Evolutionary conservation across 2,329 filamentous ascomycete genomes (phyloP).

Genomic region (Xylariomycetidae sp.): DNA sequence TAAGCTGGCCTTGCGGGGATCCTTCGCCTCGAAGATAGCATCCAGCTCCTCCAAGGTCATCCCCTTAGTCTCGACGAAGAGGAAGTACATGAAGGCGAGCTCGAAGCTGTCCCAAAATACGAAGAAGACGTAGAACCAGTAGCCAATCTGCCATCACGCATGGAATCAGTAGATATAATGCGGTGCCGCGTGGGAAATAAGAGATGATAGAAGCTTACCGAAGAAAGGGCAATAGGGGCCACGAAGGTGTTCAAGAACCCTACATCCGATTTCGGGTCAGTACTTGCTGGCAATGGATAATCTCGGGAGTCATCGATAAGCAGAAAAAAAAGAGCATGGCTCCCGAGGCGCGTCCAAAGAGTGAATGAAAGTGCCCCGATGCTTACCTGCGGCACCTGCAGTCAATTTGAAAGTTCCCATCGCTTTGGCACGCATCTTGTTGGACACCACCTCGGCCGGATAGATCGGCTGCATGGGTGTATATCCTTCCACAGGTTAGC

Average conservation of each 20-base stretch:
- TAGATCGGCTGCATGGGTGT: conserved; percentile 35
- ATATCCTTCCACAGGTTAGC: conserved; percentile 21
- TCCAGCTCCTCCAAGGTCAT: conserved; percentile 29
- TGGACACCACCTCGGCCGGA: conserved; percentile 32
- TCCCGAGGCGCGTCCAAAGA: no score
- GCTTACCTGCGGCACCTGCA: conserved; percentile 32
- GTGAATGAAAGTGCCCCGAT: no score
- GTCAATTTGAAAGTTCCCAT: conserved; percentile 32
- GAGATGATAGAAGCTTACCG: no score
- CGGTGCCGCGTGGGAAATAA: conserved; percentile 4
- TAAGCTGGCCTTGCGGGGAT: conserved; percentile 28
- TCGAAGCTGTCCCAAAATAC: conserved; percentile 32
- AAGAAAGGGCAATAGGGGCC: conserved; percentile 23
- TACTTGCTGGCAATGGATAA: background rate
- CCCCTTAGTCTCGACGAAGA: conserved; percentile 31
- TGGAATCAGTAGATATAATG: background rate
- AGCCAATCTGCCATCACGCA: conserved; percentile 20
- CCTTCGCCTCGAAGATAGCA: conserved; percentile 31
- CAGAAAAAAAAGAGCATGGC: no score
- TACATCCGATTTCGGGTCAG: background rate
- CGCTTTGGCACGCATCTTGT: conserved; percentile 33
- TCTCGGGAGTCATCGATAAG: conserved; percentile 17
- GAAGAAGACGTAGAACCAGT: conserved; percentile 34
- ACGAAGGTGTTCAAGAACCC: no score
- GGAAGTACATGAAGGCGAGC: conserved; percentile 28